A percentile compares a stretch with the other conserved stretches of the same genome.
Conservation (phyloP, 768 basidiomycete genomes). For the Suillus subalutaceus region DNA sequence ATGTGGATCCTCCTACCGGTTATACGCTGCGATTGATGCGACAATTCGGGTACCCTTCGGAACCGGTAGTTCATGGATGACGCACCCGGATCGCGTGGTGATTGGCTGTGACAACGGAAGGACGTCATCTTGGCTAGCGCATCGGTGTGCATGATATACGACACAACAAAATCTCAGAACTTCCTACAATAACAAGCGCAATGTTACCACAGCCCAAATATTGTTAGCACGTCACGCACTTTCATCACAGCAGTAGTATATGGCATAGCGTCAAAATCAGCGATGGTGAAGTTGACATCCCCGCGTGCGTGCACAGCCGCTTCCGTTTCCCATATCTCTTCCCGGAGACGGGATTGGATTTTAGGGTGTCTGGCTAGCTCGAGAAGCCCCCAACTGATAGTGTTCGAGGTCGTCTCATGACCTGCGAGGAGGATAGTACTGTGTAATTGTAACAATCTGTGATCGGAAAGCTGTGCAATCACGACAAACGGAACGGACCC, state of each 20-base stretch:
- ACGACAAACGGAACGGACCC: constrained; percentile 2
- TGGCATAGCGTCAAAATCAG: constrained; percentile 53
- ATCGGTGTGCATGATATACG: constrained; percentile 54
- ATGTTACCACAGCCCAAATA: neutral
- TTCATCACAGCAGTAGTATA: constrained; percentile 50
- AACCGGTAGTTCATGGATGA: constrained; percentile 46
- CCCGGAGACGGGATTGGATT: constrained; percentile 61
- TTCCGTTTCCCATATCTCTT: constrained; percentile 45
- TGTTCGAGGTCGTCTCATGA: constrained; percentile 65
- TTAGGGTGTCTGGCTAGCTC: constrained; percentile 62
- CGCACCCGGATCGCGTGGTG: constrained; percentile 45
- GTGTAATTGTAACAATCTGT: neutral
- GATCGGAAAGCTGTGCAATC: neutral
- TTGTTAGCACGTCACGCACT: constrained; percentile 26
- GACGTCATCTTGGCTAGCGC: constrained; percentile 54
- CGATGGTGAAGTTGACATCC: constrained; percentile 39
- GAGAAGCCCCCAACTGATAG: constrained; percentile 62
- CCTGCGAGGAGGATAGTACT: constrained; percentile 52
- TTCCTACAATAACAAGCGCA: constrained; percentile 37
- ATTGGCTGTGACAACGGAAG: constrained; percentile 62
- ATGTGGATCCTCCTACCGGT: constrained; percentile 41
- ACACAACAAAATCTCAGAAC: constrained; percentile 52
- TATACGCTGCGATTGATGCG: constrained; percentile 56
- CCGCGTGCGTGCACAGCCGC: constrained; percentile 37
- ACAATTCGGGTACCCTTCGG: constrained; percentile 55